Percentiles rank a stretch among this genome's conserved stretches.
These are phyloP conservation scores for Cercospora nicotianae DNA, from an alignment of 2,329 filamentous ascomycete species.

Conservation along the genomic window DNA sequence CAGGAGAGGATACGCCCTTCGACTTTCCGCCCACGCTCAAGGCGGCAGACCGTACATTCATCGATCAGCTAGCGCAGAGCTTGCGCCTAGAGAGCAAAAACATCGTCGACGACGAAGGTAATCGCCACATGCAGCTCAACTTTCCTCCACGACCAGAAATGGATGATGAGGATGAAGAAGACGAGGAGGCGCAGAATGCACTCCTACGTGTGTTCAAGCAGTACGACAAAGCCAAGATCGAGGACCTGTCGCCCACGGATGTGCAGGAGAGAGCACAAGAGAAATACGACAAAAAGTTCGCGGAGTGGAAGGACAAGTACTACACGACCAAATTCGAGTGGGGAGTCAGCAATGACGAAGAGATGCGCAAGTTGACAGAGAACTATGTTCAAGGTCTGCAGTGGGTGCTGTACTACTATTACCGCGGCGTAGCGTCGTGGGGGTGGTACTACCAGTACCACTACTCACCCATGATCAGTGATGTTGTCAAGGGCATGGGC, in stretches of 20 bases:
- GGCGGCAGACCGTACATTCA: constrained; percentile 87
- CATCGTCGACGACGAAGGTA: constrained; percentile 62
- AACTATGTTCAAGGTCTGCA: constrained; percentile 98
- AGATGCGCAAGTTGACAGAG: constrained; percentile 79
- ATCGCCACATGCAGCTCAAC: constrained; percentile 65
- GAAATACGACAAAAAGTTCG: constrained; percentile 87
- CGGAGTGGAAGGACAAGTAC: constrained; percentile 91
- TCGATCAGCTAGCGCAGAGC: constrained; percentile 77
- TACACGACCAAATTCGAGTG: constrained; percentile 90
- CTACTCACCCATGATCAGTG: constrained; percentile 95
- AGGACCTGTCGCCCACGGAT: constrained; percentile 77
- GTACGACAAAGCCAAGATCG: constrained; percentile 85
- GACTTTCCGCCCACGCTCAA: constrained; percentile 72
- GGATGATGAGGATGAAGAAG: constrained; percentile 66
- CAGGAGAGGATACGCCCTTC: constrained; percentile 57
- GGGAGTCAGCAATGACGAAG: constrained; percentile 75
- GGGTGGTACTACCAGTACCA: constrained; percentile 98
- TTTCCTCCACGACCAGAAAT: constrained; percentile 55
- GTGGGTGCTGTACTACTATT: constrained; percentile 98
- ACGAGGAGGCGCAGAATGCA: constrained; percentile 81
- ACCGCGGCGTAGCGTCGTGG: constrained; percentile 95
- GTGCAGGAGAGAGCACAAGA: constrained; percentile 75
- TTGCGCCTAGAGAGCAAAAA: constrained; percentile 67
- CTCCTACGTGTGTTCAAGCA: constrained; percentile 81
- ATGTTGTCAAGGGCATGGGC: constrained; percentile 82